Evolutionary conservation across 768 basidiomycete species (phyloP).

Genomic region (Trametes punicea): DNA sequence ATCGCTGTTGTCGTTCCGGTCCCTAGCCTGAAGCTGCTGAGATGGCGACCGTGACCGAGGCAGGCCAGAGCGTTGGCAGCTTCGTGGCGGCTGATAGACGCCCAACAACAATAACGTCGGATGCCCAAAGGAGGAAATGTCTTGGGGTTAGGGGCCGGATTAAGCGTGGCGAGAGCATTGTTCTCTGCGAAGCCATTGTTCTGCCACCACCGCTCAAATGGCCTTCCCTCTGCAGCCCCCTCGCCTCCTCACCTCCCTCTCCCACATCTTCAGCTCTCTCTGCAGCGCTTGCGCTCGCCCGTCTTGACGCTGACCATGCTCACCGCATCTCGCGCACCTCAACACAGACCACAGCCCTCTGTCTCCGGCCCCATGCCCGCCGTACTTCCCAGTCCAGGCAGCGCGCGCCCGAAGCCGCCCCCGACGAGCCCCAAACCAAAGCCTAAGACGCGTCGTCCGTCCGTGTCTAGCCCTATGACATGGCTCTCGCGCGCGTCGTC

Average conservation of each 20-base stretch:
- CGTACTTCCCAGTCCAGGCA: conserved; percentile 9
- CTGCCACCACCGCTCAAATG: conserved; percentile 16
- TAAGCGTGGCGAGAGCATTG: conserved; percentile 16
- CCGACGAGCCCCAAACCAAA: conserved; percentile 25
- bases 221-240: background rate
- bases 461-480: conserved; percentile 39
- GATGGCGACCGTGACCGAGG: too few relatives aligned
- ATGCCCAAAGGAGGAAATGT: background rate
- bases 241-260: conserved; percentile 1
- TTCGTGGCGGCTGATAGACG: background rate
- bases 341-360: conserved; percentile 13
- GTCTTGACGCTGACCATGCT: conserved; percentile 16
- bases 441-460: conserved; percentile 33
- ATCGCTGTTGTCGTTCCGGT: background rate
- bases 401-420: conserved; percentile 25
- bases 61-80: background rate
- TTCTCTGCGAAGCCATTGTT: conserved; percentile 15
- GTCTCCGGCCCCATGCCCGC: conserved; percentile 22
- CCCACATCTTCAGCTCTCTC: background rate
- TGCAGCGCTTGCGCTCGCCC: conserved; percentile 9
- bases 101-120: conserved; percentile 7
- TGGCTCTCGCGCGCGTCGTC: conserved; percentile 42
- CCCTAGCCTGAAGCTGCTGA: too few relatives aligned
- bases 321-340: background rate
- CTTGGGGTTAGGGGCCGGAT: conserved; percentile 6